These are phyloP conservation scores for Phialophora macrospora DNA, from an alignment of 2,329 filamentous ascomycete genomes.

Conservation along the genomic window DNA sequence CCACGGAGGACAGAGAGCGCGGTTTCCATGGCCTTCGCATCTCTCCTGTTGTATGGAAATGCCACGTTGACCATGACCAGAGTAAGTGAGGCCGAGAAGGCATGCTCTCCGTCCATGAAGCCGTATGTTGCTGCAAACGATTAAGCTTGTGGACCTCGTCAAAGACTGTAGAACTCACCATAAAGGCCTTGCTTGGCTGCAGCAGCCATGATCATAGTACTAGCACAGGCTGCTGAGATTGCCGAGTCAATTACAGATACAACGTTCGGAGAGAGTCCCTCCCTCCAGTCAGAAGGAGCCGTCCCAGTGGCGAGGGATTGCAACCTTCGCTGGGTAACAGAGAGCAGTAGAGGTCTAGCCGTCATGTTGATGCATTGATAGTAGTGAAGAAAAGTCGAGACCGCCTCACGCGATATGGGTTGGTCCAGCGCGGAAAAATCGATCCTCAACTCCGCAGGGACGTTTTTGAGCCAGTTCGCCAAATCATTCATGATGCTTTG, in stretches of 20 bases:
- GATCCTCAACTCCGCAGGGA: slow-evolving; percentile 56
- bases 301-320: slow-evolving; percentile 44
- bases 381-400: slow-evolving; percentile 61
- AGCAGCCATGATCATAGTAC: slow-evolving; percentile 56
- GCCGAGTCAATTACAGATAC: slow-evolving; percentile 60
- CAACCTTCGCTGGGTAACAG: slow-evolving; percentile 58
- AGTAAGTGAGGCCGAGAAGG: slow-evolving; percentile 60
- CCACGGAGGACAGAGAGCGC: slow-evolving; percentile 54
- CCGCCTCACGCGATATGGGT: slow-evolving; percentile 55
- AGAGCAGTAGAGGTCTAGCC: slow-evolving; percentile 58
- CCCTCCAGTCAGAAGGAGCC: slow-evolving; percentile 53
- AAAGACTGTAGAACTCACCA: slow-evolving; percentile 44
- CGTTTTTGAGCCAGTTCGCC: slow-evolving; percentile 55
- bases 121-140: slow-evolving; percentile 57
- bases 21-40: slow-evolving; percentile 53
- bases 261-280: slow-evolving; percentile 55
- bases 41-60: slow-evolving; percentile 54
- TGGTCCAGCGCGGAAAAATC: slow-evolving; percentile 53
- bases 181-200: slow-evolving; percentile 58
- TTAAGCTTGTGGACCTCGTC: background rate
- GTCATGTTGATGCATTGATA: slow-evolving; percentile 66
- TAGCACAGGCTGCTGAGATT: slow-evolving; percentile 57
- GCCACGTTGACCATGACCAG: slow-evolving; percentile 61
- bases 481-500: slow-evolving; percentile 58
- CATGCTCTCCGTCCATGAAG: slow-evolving; percentile 63